Evolutionary conservation across 129 eudicot species (phyloP), one percentile per base, ranked within the genome.

Genomic region (Artemisia argyi): DNA sequence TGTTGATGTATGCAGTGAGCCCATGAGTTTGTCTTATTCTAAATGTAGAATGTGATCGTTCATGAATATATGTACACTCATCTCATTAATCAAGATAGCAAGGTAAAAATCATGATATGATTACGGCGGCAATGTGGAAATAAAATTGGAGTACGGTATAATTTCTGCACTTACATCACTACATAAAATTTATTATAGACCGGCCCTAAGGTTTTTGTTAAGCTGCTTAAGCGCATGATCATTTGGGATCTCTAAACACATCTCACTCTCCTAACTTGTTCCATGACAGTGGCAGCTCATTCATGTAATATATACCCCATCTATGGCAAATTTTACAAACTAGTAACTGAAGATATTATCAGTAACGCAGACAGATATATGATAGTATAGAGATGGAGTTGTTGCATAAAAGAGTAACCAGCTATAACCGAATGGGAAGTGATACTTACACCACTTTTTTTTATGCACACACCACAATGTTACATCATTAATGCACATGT

Each of bases 231-330:
- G 32, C 32, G 1, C 1, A 28, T 4, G 32, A 28, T 5, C 32
- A 28, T 28, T 3, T 28, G 32, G 32, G 32, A 28, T 28, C 32
- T 28, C 32, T 28, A 28, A 28, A 28, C 32, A 28, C 32, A 28
- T 28, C 32, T 28, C 32, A 28, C 32, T 28, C 4, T 28, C 62
- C 20, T 7, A 61, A 61, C 60, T 63, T 61, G 24, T 7, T 50
- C 64, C 71, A 51, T 10, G 13, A 32, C 55, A 52, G 61, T 48
- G 44, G 71, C 42, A 64, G 32, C 32, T 28, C 32, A 28, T 49
- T 47, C 77, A 3, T 28, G 51, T 48, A 61, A n/a, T n/a, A n/a
- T n/a, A 30, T 73, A 5, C 69, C 5, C 55, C 22, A 17, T 19
- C 6, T 7, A 48, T 18, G 9, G 50, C 5, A 11, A n/a, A 53